Percentiles rank a stretch among this genome's conserved stretches.
Conservation (phyloP, 345 rosid species). For the Garcia nutans region DNA sequence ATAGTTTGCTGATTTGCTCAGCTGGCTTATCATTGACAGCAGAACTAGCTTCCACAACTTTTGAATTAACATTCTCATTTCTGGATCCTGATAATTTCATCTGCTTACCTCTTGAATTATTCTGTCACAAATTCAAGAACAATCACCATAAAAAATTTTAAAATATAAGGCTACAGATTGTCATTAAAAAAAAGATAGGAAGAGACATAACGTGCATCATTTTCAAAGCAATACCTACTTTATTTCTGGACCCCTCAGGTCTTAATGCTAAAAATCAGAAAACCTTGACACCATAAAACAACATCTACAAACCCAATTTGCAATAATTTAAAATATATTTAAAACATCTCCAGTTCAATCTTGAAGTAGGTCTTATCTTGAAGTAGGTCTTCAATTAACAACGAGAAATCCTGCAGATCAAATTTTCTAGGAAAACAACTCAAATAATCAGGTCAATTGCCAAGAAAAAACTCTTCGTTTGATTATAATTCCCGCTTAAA, state of each 20-base stretch:
- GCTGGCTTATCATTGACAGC: conserved; percentile 12
- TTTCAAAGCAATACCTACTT: neutral
- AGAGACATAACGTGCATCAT: neutral
- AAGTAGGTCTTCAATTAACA: too few relatives aligned
- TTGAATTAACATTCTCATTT: conserved; percentile 11
- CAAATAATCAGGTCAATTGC: neutral
- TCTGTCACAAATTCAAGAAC: conserved; percentile 15
- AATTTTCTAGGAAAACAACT: neutral
- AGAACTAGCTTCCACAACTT: conserved; percentile 23
- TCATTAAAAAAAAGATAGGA: neutral
- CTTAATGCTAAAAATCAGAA: neutral
- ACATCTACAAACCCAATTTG: neutral
- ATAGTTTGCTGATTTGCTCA: conserved; percentile 17
- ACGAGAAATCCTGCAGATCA: too few relatives aligned
- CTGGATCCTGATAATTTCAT: conserved; percentile 17
- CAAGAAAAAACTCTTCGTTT: neutral
- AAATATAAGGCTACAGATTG: neutral
- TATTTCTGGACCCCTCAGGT: neutral
- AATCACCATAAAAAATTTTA: neutral
- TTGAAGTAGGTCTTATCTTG: too few relatives aligned
- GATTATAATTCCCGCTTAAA: too few relatives aligned
- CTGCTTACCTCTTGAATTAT: conserved; percentile 22
- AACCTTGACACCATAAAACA: neutral
- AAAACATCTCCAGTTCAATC: too few relatives aligned
- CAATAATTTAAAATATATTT: too few relatives aligned